Base-by-base conservation (phyloP, 1,139 yeast genomes). In the Debaryomycetaceae sp. region DNA sequence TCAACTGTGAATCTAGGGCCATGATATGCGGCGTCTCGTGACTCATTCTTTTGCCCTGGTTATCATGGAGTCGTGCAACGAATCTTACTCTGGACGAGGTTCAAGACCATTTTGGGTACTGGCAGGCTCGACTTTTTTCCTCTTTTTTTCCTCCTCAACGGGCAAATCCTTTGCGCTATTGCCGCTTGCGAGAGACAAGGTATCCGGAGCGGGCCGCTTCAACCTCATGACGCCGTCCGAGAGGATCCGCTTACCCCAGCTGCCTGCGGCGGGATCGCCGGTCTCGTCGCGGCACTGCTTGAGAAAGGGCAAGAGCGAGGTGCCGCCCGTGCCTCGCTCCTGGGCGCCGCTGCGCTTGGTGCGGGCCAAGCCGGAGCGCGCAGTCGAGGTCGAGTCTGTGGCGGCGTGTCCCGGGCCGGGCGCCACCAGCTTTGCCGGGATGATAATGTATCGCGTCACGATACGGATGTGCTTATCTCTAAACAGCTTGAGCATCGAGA, bases 221-320 rank as follows among this genome's bases (percentile, higher is more conserved):
- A 70, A 49, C 30, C 64, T 53, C 68, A 63, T 62, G 4, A 64
- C 65, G 19, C 77, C 76, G 39, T 74, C 77, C 30, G 79, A 70
- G 36, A 83, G 66, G 25, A 83, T 61, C 36, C 90, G 65, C 45
- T 73, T 73, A 51, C 93, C 95, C 95, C 95, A 83, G 30, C 62
- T 68, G 33, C 94, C 90, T 23, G 93, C 94, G 16, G 95, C 94
- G 5, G 86, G 75, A 43, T 79, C 90, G 25, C 94, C 94, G 7
- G 95, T 87, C 51, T 87, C 97, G 55, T 87, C 96, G 51, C 97
- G 73, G 40, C 95, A 87, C 53, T 87, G 96, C 51, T 86, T 86
- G 47, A 87, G 68, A 57, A 87, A 87, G 19, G 95, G 95, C 36
- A 87, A 70, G 43, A 87, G 64, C 0, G 94, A 77, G 0, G 96